A percentile compares a stretch with the other conserved stretches of the same genome.
Conservation (phyloP, 371 early-diverging fungal species). For the Coemansia sp. region DNA sequence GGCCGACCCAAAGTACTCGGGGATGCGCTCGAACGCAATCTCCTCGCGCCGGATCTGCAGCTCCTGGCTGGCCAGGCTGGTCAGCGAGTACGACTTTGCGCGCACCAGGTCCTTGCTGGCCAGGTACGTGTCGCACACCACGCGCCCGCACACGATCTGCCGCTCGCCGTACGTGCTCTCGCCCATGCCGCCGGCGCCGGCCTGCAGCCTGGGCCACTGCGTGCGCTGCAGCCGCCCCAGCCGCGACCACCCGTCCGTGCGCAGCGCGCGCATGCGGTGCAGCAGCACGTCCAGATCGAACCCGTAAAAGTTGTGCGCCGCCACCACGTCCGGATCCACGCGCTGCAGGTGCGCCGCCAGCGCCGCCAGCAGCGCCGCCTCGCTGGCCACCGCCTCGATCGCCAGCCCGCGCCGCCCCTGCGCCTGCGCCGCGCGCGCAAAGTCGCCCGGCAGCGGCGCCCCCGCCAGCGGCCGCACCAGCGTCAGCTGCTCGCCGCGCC, state of each 20-base stretch:
- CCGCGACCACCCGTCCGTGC: constrained; percentile 74
- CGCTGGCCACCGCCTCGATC: constrained; percentile 47
- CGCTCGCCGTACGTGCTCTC: constrained; percentile 64
- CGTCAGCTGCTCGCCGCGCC: constrained; percentile 63
- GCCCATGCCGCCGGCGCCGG: constrained; percentile 80
- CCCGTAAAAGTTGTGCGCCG: constrained; percentile 96
- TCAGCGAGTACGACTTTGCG: constrained; percentile 85
- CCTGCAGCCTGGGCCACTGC: constrained; percentile 53
- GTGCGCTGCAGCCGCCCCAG: constrained; percentile 82
- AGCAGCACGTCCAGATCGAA: constrained; percentile 91
- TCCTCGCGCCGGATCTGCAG: constrained; percentile 83
- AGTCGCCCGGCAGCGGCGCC: constrained; percentile 55
- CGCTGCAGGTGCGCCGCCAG: constrained; percentile 67
- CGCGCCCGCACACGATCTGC: constrained; percentile 80
- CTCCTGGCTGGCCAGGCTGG: constrained; percentile 72
- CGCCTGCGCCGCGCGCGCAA: constrained; percentile 40
- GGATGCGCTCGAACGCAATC: constrained; percentile 77
- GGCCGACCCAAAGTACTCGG: constrained; percentile 65
- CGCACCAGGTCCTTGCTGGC: constrained; percentile 84
- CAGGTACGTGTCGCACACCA: constrained; percentile 94
- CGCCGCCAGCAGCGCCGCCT: constrained; percentile 52
- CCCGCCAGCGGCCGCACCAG: constrained; percentile 58
- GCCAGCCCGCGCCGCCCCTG: constrained; percentile 24
- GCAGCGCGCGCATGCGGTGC: constrained; percentile 85
- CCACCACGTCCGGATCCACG: constrained; percentile 90